phyloP scores from a whole-genome alignment of 2,329 filamentous ascomycete genomes.

The Colletotrichum tabaci region DNA sequence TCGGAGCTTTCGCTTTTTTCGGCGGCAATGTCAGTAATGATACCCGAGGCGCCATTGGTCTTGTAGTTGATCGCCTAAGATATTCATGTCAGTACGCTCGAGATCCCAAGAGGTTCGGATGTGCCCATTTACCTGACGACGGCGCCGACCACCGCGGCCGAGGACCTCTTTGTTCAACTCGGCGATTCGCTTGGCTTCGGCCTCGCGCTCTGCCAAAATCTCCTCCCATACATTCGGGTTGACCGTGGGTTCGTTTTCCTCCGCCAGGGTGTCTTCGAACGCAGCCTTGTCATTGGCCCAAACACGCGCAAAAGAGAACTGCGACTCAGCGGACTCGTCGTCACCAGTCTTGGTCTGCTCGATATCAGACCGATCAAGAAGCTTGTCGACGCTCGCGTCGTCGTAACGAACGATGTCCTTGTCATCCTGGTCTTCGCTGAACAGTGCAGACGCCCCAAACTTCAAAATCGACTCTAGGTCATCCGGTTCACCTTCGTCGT shows the following conservation, averaged over 20 bases:
- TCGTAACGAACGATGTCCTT: slow-evolving; percentile 87
- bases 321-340: slow-evolving; percentile 78
- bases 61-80: slow-evolving; percentile 50
- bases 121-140: slow-evolving; percentile 63
- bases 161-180: slow-evolving; percentile 80
- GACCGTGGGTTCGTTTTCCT: slow-evolving; percentile 65
- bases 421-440: slow-evolving; percentile 77
- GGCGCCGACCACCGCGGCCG: slow-evolving; percentile 86
- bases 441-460: slow-evolving; percentile 89
- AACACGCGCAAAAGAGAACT: slow-evolving; percentile 91
- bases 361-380: slow-evolving; percentile 88
- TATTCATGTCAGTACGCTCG: slow-evolving; percentile 19
- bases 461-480: slow-evolving; percentile 91
- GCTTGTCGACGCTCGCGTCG: slow-evolving; percentile 83
- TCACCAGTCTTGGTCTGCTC: slow-evolving; percentile 78
- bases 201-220: slow-evolving; percentile 73
- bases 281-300: slow-evolving; percentile 87
- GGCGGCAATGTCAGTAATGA: slow-evolving; percentile 38
- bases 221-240: slow-evolving; percentile 88
- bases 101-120: neutral
- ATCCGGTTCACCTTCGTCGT: slow-evolving; percentile 83
- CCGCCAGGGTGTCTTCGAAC: slow-evolving; percentile 74
- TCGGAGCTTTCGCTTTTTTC: slow-evolving; percentile 43
- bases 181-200: slow-evolving; percentile 80
- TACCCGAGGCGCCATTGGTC: slow-evolving; percentile 39